These are phyloP conservation scores for Besnoitia besnoiti DNA, from an alignment of 169 alveolate genomes.

Conservation along the genomic window DNA sequence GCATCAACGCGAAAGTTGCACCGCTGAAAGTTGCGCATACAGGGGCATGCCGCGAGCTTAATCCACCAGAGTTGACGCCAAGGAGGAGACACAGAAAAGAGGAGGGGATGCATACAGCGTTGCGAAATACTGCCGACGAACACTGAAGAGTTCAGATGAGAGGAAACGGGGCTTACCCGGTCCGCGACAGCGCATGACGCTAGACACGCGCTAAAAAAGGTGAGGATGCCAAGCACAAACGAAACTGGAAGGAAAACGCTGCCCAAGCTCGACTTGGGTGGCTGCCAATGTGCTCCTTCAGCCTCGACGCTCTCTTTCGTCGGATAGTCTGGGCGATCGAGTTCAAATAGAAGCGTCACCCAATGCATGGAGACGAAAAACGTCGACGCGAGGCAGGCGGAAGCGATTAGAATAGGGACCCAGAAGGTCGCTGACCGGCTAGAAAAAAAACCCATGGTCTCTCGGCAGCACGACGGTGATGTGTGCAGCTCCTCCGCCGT, in stretches of 20 bases:
- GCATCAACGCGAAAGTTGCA: not conserved
- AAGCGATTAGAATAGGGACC: not conserved
- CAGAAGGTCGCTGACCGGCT: not conserved
- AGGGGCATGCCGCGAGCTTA: not conserved
- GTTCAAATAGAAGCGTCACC: not conserved
- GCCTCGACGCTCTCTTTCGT: not conserved
- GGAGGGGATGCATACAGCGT: no score
- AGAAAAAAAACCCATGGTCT: not conserved
- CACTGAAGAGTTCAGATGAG: no score
- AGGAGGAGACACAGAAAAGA: not conserved
- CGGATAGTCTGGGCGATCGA: not conserved
- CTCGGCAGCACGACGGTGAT: not conserved
- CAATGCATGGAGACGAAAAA: not conserved
- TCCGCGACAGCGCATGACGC: not conserved
- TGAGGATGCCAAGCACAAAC: not conserved
- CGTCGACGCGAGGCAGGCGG: not conserved
- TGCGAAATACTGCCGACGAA: no score
- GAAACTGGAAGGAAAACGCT: constrained; percentile 9
- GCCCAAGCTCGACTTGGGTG: not conserved
- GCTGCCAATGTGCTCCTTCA: not conserved
- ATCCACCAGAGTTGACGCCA: not conserved
- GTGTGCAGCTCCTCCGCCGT: no score
- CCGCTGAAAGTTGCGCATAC: not conserved
- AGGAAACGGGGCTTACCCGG: not conserved
- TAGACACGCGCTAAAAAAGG: not conserved